Evolutionary conservation across 2,329 filamentous ascomycete genomes (phyloP).

Genomic region (Aspergillus tubingensis): DNA sequence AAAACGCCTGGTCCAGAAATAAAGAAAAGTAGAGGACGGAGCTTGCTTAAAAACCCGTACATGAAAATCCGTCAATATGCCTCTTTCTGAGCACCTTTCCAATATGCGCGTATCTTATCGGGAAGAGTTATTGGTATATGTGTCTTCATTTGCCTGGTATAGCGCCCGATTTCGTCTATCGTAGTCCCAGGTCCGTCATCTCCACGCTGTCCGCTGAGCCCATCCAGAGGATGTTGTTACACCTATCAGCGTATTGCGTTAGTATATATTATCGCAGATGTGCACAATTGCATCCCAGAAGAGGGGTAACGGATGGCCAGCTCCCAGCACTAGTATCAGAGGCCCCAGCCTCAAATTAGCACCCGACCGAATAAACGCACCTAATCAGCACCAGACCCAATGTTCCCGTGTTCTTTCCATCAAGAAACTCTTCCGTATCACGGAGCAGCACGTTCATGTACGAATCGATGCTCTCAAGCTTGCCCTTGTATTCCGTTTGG

Average conservation of each 20-base stretch:
- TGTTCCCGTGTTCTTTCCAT: conserved; percentile 79
- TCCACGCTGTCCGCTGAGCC: conserved; percentile 56
- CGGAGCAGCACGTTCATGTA: conserved; percentile 99
- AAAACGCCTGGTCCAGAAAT: conserved; percentile 25
- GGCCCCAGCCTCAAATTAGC: background rate
- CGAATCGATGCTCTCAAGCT: conserved; percentile 87
- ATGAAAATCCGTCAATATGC: conserved; percentile 6
- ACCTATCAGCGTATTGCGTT: conserved; percentile 52
- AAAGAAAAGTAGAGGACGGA: conserved; percentile 15
- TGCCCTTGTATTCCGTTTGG: conserved; percentile 94
- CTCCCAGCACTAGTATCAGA: background rate
- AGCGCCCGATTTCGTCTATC: conserved; percentile 18
- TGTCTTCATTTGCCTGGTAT: conserved; percentile 12
- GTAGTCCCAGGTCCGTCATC: conserved; percentile 47
- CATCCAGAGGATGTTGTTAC: conserved; percentile 98
- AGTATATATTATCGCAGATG: background rate
- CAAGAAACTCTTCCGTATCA: conserved; percentile 88
- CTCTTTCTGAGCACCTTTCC: background rate
- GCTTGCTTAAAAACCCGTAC: conserved; percentile 13
- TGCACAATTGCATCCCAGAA: background rate
- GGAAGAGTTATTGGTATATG: conserved; percentile 17
- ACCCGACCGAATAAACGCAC: conserved; percentile 49
- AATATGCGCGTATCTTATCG: background rate
- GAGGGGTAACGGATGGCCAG: background rate
- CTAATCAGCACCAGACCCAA: conserved; percentile 91